Evolutionary conservation across 768 basidiomycete genomes (phyloP).

Genomic region (Russula sp.): DNA sequence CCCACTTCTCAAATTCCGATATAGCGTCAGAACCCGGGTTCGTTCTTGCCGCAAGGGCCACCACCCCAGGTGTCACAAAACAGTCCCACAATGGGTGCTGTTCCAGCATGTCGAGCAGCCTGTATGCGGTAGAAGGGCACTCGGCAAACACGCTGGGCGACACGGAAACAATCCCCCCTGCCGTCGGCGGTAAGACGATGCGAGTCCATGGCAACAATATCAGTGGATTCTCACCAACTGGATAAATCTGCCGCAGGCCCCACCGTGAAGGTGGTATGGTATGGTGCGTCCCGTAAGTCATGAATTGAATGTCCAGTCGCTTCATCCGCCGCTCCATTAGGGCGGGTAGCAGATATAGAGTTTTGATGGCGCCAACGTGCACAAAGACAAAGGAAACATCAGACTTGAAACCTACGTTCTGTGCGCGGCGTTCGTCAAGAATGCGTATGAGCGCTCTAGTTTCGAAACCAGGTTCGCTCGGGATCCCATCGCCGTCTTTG

Average conservation of each 20-base stretch:
- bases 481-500: constrained; percentile 13
- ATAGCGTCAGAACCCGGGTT: constrained; percentile 25
- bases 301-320: constrained; percentile 46
- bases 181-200: background rate
- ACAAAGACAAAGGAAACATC: constrained; percentile 53
- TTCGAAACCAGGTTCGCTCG: constrained; percentile 4
- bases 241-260: constrained; percentile 63
- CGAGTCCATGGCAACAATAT: background rate
- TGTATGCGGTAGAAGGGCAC: constrained; percentile 41
- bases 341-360: constrained; percentile 41
- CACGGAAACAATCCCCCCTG: constrained; percentile 71
- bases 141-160: constrained; percentile 52
- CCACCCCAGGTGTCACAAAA: constrained; percentile 56
- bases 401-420: constrained; percentile 21
- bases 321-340: constrained; percentile 42
- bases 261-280: constrained; percentile 43
- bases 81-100: constrained; percentile 63
- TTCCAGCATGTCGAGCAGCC: constrained; percentile 43
- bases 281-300: constrained; percentile 60
- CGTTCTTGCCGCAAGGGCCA: constrained; percentile 47
- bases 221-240: constrained; percentile 42
- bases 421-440: constrained; percentile 13
- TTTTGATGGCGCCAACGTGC: constrained; percentile 49
- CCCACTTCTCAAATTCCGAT: constrained; percentile 20
- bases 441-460: constrained; percentile 6